Evolutionary conservation across 371 early-diverging fungal species (phyloP).

Genomic region (Haplosporangium sp.): DNA sequence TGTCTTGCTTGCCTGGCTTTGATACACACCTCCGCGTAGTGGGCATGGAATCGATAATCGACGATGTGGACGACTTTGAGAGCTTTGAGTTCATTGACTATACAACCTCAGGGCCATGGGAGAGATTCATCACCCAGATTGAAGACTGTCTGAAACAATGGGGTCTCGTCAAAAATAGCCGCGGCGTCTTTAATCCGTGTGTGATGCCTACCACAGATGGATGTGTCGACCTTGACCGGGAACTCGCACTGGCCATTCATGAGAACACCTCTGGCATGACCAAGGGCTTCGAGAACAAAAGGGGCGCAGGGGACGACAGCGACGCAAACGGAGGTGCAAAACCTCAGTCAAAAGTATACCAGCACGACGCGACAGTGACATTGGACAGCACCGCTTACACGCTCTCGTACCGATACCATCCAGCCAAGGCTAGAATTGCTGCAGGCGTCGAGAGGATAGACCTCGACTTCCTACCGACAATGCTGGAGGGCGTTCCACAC

Average conservation of each 20-base stretch:
- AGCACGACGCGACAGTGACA: constrained; percentile 40
- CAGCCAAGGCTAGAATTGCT: constrained; percentile 27
- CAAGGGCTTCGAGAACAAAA: constrained; percentile 2
- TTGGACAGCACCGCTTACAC: constrained; percentile 48
- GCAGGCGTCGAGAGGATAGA: constrained; percentile 38
- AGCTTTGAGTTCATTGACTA: constrained; percentile 56
- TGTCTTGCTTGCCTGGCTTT: neutral
- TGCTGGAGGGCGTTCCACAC: constrained; percentile 30
- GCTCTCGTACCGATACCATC: constrained; percentile 49
- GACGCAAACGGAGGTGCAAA: neutral
- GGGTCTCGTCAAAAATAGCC: constrained; percentile 36
- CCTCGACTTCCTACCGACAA: constrained; percentile 37
- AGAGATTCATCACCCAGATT: constrained; percentile 53
- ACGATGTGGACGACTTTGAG: constrained; percentile 49
- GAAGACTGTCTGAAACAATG: constrained; percentile 42
- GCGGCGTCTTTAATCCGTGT: constrained; percentile 33
- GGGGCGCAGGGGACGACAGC: neutral
- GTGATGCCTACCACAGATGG: constrained; percentile 30
- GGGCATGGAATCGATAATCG: no score
- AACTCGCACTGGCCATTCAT: constrained; percentile 40
- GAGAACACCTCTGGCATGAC: constrained; percentile 44
- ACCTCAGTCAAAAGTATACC: constrained; percentile 5
- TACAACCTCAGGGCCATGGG: constrained; percentile 53
- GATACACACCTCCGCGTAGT: neutral
- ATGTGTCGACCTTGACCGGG: constrained; percentile 25